Percentiles rank a stretch among this genome's conserved stretches.
These are phyloP conservation scores for Pleurozium schreberi DNA, from an alignment of 225 moss, liverwort and hornwort genomes.

Conservation along the genomic window DNA sequence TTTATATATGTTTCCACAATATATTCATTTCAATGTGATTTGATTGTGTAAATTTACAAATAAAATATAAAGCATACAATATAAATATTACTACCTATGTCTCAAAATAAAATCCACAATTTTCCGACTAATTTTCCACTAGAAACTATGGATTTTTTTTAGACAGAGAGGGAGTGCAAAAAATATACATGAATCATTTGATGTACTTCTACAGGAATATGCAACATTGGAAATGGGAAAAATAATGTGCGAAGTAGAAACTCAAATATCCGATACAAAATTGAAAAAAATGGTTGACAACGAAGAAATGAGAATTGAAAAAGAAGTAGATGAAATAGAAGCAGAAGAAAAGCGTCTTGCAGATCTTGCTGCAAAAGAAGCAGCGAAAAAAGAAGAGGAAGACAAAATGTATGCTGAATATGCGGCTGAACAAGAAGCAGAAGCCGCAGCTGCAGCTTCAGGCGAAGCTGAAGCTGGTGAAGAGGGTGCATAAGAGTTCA, in stretches of 20 bases:
- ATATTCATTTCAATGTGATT: neutral
- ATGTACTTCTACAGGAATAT: neutral
- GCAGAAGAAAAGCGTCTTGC: neutral
- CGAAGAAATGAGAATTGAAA: conserved; percentile 24
- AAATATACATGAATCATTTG: neutral
- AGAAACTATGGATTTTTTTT: neutral
- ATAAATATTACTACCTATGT: no score
- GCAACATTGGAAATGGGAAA: conserved; percentile 17
- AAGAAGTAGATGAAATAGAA: conserved; percentile 15
- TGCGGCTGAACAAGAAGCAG: neutral
- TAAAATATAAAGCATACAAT: neutral
- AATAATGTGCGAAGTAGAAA: conserved; percentile 18
- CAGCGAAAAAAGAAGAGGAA: neutral
- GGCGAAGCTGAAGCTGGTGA: neutral
- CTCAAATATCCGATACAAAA: neutral
- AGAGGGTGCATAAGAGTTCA: neutral
- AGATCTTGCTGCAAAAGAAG: neutral
- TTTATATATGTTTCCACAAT: neutral
- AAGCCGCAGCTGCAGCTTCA: neutral
- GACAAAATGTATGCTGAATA: conserved; percentile 2
- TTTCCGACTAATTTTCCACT: fast-evolving
- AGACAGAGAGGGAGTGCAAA: neutral
- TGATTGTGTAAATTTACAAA: no score
- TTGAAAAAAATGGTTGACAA: neutral
- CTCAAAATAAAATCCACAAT: neutral